Base-by-base conservation (phyloP, 164 flowering plant genomes). In the Umbilicus rupestris region DNA sequence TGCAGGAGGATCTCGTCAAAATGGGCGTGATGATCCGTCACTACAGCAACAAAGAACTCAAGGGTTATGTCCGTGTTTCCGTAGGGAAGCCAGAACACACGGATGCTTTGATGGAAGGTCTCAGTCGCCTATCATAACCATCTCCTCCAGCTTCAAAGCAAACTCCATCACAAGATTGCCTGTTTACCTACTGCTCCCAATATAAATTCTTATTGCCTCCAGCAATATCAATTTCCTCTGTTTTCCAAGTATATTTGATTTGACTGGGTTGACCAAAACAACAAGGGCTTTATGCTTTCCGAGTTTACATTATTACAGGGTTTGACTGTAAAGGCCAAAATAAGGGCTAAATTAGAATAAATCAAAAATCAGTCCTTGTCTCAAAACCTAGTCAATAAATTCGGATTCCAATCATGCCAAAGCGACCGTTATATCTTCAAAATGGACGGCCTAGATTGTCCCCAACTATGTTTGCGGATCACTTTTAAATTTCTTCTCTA, bases 11-110 rank as follows among this genome's bases (percentile, higher is more conserved):
- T 73, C 95, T 95, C 49, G 90, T 92, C 0, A 77, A 76, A 49
- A 90, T 80, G 96, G 99, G 97, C 1, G 89, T 95, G 55, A 92
- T 92, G 96, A 87, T 95, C 63, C 96, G 97, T n/a, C 98, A 95
- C 80, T 95, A 92, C 76, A 81, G 80, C 68, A 95, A 82, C 68
- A 87, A 90, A 77, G 99, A 95, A 66, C 62, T 92, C 66, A 77
- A 75, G 33, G 89, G 98, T 19, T 95, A 80, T 72, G 92, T 92
- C 39, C 90, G 99, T 20, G 83, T 95, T 20, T 87, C 98, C 41
- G 96, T 88, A 31, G 99, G 99, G 55, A 95, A 89, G 84, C 99
- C 96, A 24, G 94, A 92, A 76, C 99, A 95, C 67, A 92, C 99
- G 0, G 89, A 90, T 71, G 77, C 71, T 65, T 73, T 92, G 69